Evolutionary conservation across 2,329 filamentous ascomycete species (phyloP).

Genomic region (Cordyceps tenuipes): DNA sequence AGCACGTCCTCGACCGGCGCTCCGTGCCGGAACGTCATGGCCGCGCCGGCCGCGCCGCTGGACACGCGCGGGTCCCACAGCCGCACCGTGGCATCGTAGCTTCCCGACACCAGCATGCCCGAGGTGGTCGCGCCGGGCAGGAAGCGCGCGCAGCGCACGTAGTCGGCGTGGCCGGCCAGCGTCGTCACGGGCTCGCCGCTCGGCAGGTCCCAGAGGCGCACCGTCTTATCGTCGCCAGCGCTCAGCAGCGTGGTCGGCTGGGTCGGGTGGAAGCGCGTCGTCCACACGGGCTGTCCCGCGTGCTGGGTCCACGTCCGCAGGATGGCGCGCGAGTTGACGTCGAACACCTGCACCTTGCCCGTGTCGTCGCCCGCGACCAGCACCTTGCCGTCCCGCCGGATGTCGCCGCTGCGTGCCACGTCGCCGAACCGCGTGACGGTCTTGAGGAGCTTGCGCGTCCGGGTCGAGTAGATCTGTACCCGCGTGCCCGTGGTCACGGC

Average conservation of each 20-base stretch:
- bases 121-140: constrained; percentile 61
- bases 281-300: constrained; percentile 80
- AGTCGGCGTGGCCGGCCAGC: constrained; percentile 84
- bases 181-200: constrained; percentile 66
- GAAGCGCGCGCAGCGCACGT: constrained; percentile 80
- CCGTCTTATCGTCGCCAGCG: constrained; percentile 85
- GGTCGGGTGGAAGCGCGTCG: constrained; percentile 83
- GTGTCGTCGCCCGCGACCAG: constrained; percentile 86
- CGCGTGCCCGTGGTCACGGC: constrained; percentile 91
- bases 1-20: constrained; percentile 84
- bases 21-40: constrained; percentile 94
- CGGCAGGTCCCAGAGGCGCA: constrained; percentile 89
- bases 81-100: constrained; percentile 88
- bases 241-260: constrained; percentile 82
- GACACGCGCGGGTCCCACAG: constrained; percentile 79
- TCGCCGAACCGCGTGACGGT: constrained; percentile 92
- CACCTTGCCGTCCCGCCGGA: constrained; percentile 80
- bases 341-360: constrained; percentile 91
- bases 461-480: constrained; percentile 87
- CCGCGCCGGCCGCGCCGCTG: constrained; percentile 48
- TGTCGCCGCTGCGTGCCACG: constrained; percentile 80
- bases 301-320: constrained; percentile 92
- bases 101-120: constrained; percentile 77
- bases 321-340: constrained; percentile 79
- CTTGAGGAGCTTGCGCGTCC: constrained; percentile 85